Conservation (phyloP, 306 rosid species). For the Rosa persica region DNA sequence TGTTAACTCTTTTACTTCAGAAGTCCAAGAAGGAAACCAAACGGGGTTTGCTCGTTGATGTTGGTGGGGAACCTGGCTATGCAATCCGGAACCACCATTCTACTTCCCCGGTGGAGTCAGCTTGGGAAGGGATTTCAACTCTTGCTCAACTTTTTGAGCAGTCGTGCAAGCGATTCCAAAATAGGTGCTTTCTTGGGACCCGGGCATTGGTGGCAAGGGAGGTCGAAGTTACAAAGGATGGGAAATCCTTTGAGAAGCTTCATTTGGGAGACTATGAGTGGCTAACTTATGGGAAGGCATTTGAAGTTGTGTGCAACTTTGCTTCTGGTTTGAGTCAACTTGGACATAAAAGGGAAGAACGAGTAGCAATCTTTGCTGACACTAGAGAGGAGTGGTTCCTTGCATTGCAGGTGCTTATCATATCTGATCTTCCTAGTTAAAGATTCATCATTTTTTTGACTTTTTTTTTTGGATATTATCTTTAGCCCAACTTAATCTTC, state of each 20-base stretch:
- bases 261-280: conserved; percentile 80
- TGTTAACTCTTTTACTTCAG: conserved; percentile 51
- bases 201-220: conserved; percentile 65
- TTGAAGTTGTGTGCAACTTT: conserved; percentile 63
- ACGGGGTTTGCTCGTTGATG: conserved; percentile 64
- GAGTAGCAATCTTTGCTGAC: conserved; percentile 87
- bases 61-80: conserved; percentile 63
- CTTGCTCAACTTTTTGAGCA: conserved; percentile 81
- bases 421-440: neutral
- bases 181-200: conserved; percentile 69
- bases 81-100: conserved; percentile 59
- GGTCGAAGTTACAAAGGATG: conserved; percentile 48
- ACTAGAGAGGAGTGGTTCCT: conserved; percentile 92
- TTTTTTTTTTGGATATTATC: neutral
- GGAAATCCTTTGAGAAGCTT: conserved; percentile 84
- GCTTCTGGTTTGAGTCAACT: conserved; percentile 71
- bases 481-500: neutral
- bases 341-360: conserved; percentile 70
- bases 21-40: conserved; percentile 50
- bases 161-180: conserved; percentile 50
- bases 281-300: conserved; percentile 66
- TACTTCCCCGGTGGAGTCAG: conserved; percentile 43
- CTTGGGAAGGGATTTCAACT: conserved; percentile 78
- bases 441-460: conserved; percentile 10
- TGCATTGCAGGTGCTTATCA: conserved; percentile 78